Evolutionary conservation across 23 red algal species (phyloP).

Genomic region (Gracilaria gracilis): DNA sequence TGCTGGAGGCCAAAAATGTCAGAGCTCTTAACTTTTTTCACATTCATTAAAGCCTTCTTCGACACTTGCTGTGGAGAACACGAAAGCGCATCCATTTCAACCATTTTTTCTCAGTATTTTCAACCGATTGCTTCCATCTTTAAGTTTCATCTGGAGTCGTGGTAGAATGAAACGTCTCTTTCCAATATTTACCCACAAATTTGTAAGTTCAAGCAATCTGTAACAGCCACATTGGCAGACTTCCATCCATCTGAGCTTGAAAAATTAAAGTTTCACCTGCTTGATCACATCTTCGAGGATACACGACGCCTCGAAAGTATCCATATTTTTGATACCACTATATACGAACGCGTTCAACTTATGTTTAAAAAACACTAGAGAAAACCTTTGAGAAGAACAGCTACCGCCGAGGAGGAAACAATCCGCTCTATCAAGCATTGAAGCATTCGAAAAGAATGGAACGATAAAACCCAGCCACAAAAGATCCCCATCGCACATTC

Average conservation of each 20-base stretch:
- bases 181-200: not conserved
- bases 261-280: not conserved
- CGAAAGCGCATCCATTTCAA: not conserved
- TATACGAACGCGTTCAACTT: not conserved
- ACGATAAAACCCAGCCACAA: not conserved
- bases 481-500: no score
- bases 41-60: not conserved
- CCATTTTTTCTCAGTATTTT: not conserved
- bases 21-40: not conserved
- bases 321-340: not conserved
- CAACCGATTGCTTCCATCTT: not conserved
- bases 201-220: not conserved
- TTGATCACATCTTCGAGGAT: not conserved
- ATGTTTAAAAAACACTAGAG: not conserved
- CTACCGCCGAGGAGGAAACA: not conserved
- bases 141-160: not conserved
- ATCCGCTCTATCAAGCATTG: not conserved
- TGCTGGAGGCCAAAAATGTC: not conserved
- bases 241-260: not conserved
- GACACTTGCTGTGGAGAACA: constrained; percentile 6
- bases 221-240: not conserved
- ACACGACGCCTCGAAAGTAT: not conserved
- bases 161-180: not conserved
- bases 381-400: not conserved
- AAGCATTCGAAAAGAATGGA: not conserved